These are phyloP conservation scores for Phialocephala subalpina DNA, from an alignment of 2,329 filamentous ascomycete species.

Conservation along the genomic window DNA sequence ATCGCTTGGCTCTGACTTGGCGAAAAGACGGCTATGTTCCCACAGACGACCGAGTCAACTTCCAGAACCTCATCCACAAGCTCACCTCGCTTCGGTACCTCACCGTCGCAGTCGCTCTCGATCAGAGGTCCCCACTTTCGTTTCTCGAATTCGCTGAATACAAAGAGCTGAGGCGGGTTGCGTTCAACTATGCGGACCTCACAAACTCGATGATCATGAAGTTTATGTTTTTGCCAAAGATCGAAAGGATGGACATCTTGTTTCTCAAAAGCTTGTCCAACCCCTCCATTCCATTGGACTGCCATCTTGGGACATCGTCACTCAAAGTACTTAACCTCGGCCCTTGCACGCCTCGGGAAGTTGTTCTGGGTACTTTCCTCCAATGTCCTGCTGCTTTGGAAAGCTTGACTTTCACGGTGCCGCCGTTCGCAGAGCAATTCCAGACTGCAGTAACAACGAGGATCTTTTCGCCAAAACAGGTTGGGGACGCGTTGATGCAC, in stretches of 20 bases:
- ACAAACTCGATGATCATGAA: slow-evolving; percentile 10
- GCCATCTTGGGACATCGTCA: not conserved
- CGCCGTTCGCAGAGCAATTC: not conserved
- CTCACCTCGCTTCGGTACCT: not conserved
- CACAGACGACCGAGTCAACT: not conserved
- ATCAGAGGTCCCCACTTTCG: not conserved
- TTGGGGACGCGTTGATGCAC: not conserved
- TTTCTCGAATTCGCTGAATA: slow-evolving; percentile 1
- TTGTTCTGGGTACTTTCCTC: not conserved
- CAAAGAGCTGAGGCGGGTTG: not conserved
- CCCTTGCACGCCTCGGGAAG: not conserved
- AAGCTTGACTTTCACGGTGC: not conserved
- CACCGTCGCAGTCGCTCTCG: not conserved
- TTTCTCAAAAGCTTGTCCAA: not conserved
- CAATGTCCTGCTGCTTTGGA: not conserved
- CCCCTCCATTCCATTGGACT: not conserved
- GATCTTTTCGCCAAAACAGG: not conserved
- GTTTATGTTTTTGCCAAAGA: slow-evolving; percentile 7
- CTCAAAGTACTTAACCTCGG: not conserved
- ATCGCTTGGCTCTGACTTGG: not conserved
- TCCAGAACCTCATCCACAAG: not conserved
- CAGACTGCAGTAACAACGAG: not conserved
- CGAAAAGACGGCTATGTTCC: not conserved
- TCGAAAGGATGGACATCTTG: not conserved
- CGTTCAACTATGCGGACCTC: not conserved